Evolutionary conservation across 1,139 yeast species (phyloP), one percentile per base, ranked within the genome.

Genomic region (Debaryomycetaceae sp.): DNA sequence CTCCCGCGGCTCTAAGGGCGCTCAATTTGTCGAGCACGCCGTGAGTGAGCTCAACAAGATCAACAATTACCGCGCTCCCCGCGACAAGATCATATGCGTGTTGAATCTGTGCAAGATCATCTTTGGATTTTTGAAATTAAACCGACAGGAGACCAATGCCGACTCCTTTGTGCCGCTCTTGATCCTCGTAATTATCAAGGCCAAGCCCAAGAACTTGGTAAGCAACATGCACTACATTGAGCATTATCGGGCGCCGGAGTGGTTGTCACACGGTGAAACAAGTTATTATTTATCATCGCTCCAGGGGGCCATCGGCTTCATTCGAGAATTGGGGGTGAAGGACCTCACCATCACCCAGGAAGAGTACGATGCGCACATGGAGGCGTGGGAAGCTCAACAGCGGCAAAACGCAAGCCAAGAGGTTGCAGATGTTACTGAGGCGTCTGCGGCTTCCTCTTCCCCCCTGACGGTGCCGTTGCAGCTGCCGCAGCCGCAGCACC

Each of bases 81-180:
- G 98, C 34, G 98, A 93, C 49, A 93, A 93, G 50, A 80, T 88
- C 40, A 86, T 91, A 28, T 91, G 98, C 52, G 68, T 91, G 6
- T 65, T 93, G 38, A 93, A 93, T 57, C 79, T 93, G 35, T 89
- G 97, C 52, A 91, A 91, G 53, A 89, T 91, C 11, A 81, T 93
- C 6, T 88, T 88, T 63, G 94, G 95, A 12, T 67, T 85, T 34
- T 71, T 93, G 34, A 78, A 88, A 42, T 83, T 80, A 35, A 72
- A 75, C 24, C 82, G 79, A 34, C 64, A 65, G 36, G 94, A 85
- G 45, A 64, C 73, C 2, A 89, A 89, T 43, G 99, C 99, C 0
- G 99, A 93, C 56, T 75, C 85, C 18, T 93, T 93, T 53, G 71
- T 93, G 17, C 98, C 99, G 0, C 57, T 91, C 28, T 61, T 93